phyloP scores from a whole-genome alignment of 1,139 yeast genomes.

The Sugiyamaella neomexicana region DNA sequence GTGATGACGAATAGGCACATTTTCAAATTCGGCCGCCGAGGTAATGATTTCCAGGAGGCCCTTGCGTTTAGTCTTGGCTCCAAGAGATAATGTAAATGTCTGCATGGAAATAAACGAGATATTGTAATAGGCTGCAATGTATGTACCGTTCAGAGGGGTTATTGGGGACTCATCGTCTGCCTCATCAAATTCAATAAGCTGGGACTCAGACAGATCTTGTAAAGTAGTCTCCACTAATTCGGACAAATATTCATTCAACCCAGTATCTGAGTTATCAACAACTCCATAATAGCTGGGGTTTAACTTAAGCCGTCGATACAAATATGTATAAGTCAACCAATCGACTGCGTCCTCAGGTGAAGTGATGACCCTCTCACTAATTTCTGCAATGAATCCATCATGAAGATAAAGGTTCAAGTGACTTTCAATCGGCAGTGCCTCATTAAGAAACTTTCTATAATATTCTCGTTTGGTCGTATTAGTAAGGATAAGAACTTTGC shows the following conservation, averaged over 20 bases:
- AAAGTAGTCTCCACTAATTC: slow-evolving; percentile 77
- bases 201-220: slow-evolving; percentile 60
- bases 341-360: slow-evolving; percentile 85
- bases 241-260: slow-evolving; percentile 77
- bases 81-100: slow-evolving; percentile 52
- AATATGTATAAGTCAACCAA: slow-evolving; percentile 82
- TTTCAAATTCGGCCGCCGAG: slow-evolving; percentile 68
- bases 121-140: slow-evolving; percentile 73
- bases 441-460: slow-evolving; percentile 68
- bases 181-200: slow-evolving; percentile 60
- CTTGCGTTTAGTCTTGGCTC: slow-evolving; percentile 51
- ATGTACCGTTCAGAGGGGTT: slow-evolving; percentile 63
- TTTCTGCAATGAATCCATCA: slow-evolving; percentile 71
- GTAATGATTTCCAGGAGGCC: slow-evolving; percentile 67
- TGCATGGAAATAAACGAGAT: slow-evolving; percentile 68
- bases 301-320: slow-evolving; percentile 72
- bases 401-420: slow-evolving; percentile 56
- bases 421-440: slow-evolving; percentile 85
- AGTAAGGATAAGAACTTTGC: slow-evolving; percentile 58
- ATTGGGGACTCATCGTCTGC: slow-evolving; percentile 47
- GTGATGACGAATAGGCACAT: slow-evolving; percentile 57
- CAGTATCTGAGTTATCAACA: slow-evolving; percentile 59
- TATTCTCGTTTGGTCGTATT: slow-evolving; percentile 57
- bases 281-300: slow-evolving; percentile 92
- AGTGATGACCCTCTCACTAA: slow-evolving; percentile 62